Evolutionary conservation across 164 flowering plant species (phyloP).

Genomic region (Piper longum): DNA sequence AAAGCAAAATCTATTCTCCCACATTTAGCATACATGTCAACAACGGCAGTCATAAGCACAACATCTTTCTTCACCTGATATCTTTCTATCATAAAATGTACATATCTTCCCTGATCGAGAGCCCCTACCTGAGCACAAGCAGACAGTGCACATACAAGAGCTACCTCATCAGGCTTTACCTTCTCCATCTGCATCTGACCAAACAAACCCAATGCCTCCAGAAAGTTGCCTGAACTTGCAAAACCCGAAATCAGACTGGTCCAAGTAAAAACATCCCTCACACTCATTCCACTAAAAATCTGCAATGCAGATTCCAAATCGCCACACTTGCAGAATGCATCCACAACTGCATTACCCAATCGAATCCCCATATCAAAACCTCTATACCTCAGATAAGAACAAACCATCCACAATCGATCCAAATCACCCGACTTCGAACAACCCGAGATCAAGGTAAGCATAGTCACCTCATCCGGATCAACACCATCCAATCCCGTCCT

Average conservation of each 20-base stretch:
- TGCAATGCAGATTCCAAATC: not conserved
- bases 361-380: not conserved
- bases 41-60: conserved; percentile 20
- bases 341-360: not conserved
- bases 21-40: conserved; percentile 84
- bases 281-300: not conserved
- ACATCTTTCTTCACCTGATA: conserved; percentile 12
- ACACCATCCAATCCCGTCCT: no score
- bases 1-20: conserved; percentile 33
- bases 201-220: conserved; percentile 17
- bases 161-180: conserved; percentile 17
- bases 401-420: not conserved
- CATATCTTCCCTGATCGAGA: conserved; percentile 21
- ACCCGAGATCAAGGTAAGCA: not conserved
- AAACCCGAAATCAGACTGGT: conserved; percentile 22
- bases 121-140: conserved; percentile 30
- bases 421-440: not conserved
- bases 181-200: conserved; percentile 14
- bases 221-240: conserved; percentile 13
- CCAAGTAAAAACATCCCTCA: conserved; percentile 1
- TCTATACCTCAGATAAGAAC: not conserved
- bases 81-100: conserved; percentile 16
- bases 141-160: conserved; percentile 22
- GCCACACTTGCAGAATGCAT: not conserved
- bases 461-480: no score